Evolutionary conservation across 1,284 basidiomycete genomes (phyloP).

Genomic region (Melampsora larici-populina): DNA sequence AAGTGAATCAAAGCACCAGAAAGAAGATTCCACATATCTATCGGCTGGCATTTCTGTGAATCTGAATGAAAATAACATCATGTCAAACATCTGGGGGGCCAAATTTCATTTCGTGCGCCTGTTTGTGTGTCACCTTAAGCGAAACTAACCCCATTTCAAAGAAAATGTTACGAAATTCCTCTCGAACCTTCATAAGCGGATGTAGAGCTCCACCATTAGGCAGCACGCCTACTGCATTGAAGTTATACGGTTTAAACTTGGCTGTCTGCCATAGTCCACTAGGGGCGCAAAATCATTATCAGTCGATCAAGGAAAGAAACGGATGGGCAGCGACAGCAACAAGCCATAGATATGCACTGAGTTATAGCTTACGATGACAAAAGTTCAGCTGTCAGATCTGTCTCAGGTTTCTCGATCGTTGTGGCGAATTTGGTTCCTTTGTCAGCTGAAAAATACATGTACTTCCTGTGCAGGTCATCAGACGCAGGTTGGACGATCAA

Average conservation of each 20-base stretch:
- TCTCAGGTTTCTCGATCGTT: constrained; percentile 92
- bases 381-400: constrained; percentile 95
- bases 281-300: constrained; percentile 4
- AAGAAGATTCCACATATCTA: constrained; percentile 93
- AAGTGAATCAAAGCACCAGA: constrained; percentile 99
- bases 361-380: constrained; percentile 68
- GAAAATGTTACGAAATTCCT: constrained; percentile 97
- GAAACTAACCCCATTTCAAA: constrained; percentile 89
- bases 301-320: background rate
- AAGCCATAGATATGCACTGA: background rate
- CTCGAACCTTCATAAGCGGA: constrained; percentile 93
- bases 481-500: constrained; percentile 22
- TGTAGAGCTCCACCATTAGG: constrained; percentile 88
- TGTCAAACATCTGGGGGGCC: background rate
- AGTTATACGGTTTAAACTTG: constrained; percentile 97
- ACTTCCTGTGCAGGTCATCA: constrained; percentile 65
- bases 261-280: constrained; percentile 89
- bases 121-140: background rate
- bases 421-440: constrained; percentile 88
- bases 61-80: constrained; percentile 57
- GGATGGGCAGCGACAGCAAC: background rate
- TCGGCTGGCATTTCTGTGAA: constrained; percentile 99
- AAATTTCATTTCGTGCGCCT: background rate
- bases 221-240: constrained; percentile 88
- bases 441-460: constrained; percentile 84